Base-by-base conservation (phyloP, 2,329 filamentous ascomycete species). In the Emydomyces testavorans region DNA sequence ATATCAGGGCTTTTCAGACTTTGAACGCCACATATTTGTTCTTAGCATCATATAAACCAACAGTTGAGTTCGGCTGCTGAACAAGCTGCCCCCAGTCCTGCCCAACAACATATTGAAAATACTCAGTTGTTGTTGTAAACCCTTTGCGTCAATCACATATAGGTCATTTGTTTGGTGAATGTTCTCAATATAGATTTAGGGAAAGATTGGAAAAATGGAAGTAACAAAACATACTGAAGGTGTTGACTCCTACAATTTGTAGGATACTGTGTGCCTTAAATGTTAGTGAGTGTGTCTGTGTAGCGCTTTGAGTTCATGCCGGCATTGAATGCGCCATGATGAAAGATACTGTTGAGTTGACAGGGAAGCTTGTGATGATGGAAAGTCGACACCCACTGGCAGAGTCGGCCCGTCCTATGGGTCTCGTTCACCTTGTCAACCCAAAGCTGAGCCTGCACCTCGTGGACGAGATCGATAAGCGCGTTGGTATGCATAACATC, bases 31-130 rank as follows among this genome's bases (percentile, higher is more conserved):
- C 4, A 52, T 61, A 65, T 56, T 62, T 61, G 44, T 51, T 56
- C 40, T 53, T 50, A 21, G 57, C 56, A 50, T 62, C 50, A 44
- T 65, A 55, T 38, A 26, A 24, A 48, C 34, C 34, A 15, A 8
- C 6, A 42, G 46, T 53, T 6, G 61, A 67, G 56, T 66, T 66
- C 20, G 55, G 57, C 51, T 66, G 62, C 24, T 32, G n/a, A 8
- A 31, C 26, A 32, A 67, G 62, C 51, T 67, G 63, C 31, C 58
- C 49, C 60, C 54, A 62, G 48, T 65, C 61, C 49, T 65, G 61
- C 4, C 36, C 51, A 32, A 53, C 13, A 24, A 67, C 28, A 49
- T 66, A 61, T 45, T 54, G 54, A 50, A 65, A 62, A 54, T 65
- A 65, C 38, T 65, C 58, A 1, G 55, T 58, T 2, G 60, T 60